Evolutionary conservation across 108 stramenopile genomes (phyloP).

Genomic region (Conticribra weissflogii): DNA sequence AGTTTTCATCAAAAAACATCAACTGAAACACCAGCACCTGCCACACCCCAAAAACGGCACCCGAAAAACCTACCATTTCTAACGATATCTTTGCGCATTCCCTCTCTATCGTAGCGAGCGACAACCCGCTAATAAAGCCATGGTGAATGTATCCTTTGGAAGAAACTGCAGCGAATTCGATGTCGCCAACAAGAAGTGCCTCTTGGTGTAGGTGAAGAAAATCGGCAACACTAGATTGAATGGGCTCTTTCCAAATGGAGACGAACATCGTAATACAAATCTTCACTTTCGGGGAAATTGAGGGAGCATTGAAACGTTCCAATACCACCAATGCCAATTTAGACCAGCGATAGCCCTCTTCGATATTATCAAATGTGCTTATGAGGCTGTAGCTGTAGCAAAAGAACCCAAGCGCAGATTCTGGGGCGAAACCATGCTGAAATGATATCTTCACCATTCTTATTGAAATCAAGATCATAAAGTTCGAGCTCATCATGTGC

Average conservation of each 20-base stretch:
- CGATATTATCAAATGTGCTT: neutral
- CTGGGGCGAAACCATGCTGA: neutral
- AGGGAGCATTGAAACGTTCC: neutral
- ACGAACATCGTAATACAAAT: neutral
- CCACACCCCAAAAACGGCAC: too few relatives aligned
- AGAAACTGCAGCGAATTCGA: neutral
- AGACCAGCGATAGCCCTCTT: neutral
- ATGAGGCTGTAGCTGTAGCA: neutral
- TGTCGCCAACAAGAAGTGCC: neutral
- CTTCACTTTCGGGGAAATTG: neutral
- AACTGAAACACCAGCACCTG: too few relatives aligned
- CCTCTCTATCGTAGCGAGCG: too few relatives aligned
- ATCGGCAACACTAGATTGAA: neutral
- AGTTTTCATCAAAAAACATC: too few relatives aligned
- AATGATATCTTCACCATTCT: neutral
- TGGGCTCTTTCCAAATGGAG: neutral
- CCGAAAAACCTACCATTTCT: too few relatives aligned
- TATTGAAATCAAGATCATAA: neutral
- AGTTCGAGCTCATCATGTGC: neutral
- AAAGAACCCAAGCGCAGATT: neutral
- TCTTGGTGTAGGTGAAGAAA: neutral
- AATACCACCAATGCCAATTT: neutral
- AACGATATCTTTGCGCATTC: too few relatives aligned
- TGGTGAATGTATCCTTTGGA: too few relatives aligned
- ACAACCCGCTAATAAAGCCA: too few relatives aligned